These are phyloP conservation scores for Aegilops sharonensis DNA, from an alignment of 176 grass and related monocot genomes.

Conservation along the genomic window DNA sequence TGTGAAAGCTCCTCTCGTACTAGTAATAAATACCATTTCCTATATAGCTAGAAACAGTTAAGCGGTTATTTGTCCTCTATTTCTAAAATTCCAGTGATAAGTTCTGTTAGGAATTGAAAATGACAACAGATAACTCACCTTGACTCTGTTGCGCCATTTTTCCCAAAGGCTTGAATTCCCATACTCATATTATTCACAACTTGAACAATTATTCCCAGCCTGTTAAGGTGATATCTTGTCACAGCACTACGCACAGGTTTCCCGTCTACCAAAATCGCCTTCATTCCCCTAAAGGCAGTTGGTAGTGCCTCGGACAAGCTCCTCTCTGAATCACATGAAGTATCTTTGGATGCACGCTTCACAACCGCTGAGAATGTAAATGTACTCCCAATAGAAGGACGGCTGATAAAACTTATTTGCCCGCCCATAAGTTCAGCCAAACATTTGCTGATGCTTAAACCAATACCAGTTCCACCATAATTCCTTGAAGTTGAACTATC, in stretches of 20 bases:
- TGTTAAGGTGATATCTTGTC: conserved; percentile 86
- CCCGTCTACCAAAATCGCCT: conserved; percentile 66
- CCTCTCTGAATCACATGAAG: conserved; percentile 43
- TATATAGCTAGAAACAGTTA: neutral
- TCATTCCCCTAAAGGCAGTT: conserved; percentile 73
- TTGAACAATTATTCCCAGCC: conserved; percentile 70
- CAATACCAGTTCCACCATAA: conserved; percentile 95
- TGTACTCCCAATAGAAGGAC: conserved; percentile 75
- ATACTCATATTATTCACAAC: conserved; percentile 55
- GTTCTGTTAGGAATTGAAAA: conserved; percentile 22
- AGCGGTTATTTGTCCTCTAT: neutral
- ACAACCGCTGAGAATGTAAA: conserved; percentile 78
- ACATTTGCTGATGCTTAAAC: conserved; percentile 96
- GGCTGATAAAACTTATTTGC: conserved; percentile 80
- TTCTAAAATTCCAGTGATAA: neutral
- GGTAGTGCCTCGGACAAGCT: conserved; percentile 56
- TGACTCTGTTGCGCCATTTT: conserved; percentile 37
- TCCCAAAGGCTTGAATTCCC: conserved; percentile 54
- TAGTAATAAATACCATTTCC: neutral
- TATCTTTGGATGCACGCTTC: conserved; percentile 45
- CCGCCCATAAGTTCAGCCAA: conserved; percentile 91
- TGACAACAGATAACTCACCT: conserved; percentile 49
- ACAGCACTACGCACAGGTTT: conserved; percentile 73
- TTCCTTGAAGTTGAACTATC: conserved; percentile 97
- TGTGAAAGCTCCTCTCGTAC: neutral